Evolutionary conservation across 1,284 basidiomycete species (phyloP), one percentile per base, ranked within the genome.

Genomic region (Paramarasmius palmivorus): DNA sequence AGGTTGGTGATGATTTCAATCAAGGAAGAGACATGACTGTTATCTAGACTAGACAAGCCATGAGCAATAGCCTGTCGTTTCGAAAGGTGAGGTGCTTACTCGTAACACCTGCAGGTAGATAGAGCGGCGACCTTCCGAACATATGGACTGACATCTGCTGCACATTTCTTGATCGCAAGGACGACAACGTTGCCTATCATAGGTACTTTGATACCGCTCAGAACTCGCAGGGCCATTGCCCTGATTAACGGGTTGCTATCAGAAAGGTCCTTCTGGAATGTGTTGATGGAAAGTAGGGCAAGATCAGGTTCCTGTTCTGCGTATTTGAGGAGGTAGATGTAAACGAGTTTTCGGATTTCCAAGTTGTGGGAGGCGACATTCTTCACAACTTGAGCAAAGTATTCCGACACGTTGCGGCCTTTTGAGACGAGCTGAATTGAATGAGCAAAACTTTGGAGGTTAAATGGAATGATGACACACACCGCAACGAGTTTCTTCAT

Each of bases 291-390:
- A 22, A 99, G 80, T 35, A 99, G 75, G 0, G 97, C 92, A 50
- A 99, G 84, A 71, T 99, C 97, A 7, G 96, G 95, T 64, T 95
- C 93, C 47, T 88, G 84, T 46, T 91, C 86, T 41, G 96, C 95
- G 71, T 97, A 96, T 57, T 94, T 88, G 37, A 98, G 76, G 57
- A 99, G 87, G 72, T 96, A 98, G 61, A 98, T 96, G 72, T 98
- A 99, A 41, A 98, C 95, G 53, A 99, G 86, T 73, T 98, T 98
- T 59, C 95, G 87, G 60, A 98, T 91, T 71, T 98, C 95, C 46
- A 98, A 85, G 67, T 92, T 93, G 44, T 83, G 84, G 2, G 92
- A 91, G 2, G 91, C 93, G 49, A 96, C 93, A 61, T 94, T 94
- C 76, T 95, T 95, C 64, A 95, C 93, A 36, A 97, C 95, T 67